Percentiles rank a stretch among this genome's conserved stretches.
phyloP scores from a whole-genome alignment of 345 rosid species.

The Linum trigynum region DNA sequence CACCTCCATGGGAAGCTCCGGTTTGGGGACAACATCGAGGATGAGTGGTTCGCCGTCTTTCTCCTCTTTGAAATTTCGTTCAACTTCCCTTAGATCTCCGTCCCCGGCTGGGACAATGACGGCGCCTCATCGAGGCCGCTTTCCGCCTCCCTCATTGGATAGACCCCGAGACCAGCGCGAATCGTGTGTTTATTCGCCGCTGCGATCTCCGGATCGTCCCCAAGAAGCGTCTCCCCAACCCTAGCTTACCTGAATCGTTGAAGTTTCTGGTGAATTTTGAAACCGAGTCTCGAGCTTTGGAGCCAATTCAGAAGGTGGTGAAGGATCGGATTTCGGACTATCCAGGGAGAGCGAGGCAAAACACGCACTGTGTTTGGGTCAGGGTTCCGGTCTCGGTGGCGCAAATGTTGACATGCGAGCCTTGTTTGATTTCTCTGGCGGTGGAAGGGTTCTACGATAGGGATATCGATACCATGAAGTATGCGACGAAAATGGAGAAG shows the following conservation, averaged over 20 bases:
- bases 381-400: constrained; percentile 68
- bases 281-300: constrained; percentile 36
- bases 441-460: constrained; percentile 91
- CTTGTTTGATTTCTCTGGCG: constrained; percentile 60
- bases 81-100: constrained; percentile 47
- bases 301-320: constrained; percentile 45
- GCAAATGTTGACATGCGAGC: constrained; percentile 51
- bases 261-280: constrained; percentile 35
- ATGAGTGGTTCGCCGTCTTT: constrained; percentile 82
- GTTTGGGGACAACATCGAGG: constrained; percentile 82
- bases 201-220: constrained; percentile 66
- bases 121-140: constrained; percentile 86
- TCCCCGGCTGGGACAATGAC: constrained; percentile 67
- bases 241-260: constrained; percentile 39
- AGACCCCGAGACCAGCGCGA: constrained; percentile 51
- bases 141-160: constrained; percentile 85
- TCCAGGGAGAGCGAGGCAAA: constrained; percentile 51
- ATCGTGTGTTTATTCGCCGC: constrained; percentile 64
- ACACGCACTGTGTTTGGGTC: constrained; percentile 61
- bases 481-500: constrained; percentile 74
- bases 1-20: constrained; percentile 72
- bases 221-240: constrained; percentile 31
- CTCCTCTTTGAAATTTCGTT: constrained; percentile 63
- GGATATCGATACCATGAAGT: constrained; percentile 78
- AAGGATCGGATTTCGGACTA: constrained; percentile 50